Evolutionary conservation across 352 stramenopile genomes (phyloP).

Genomic region (Globisporangium nagaii): DNA sequence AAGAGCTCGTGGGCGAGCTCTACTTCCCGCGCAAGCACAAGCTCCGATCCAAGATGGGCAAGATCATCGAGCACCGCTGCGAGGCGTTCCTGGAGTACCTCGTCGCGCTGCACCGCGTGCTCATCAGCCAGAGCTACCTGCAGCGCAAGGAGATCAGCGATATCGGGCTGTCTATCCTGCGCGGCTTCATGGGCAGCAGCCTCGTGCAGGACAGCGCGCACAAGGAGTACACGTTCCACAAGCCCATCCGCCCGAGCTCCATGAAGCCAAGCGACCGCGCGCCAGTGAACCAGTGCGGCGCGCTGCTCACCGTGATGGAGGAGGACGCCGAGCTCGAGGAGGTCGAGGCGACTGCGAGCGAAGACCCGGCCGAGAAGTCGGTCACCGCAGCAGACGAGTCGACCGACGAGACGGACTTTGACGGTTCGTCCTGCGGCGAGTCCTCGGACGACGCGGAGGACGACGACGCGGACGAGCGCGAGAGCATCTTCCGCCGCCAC

Average conservation of each 20-base stretch:
- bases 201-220: slow-evolving; percentile 50
- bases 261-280: slow-evolving; percentile 36
- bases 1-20: slow-evolving; percentile 33
- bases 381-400: slow-evolving; percentile 22
- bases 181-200: slow-evolving; percentile 57
- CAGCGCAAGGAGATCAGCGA: slow-evolving; percentile 47
- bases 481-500: slow-evolving; percentile 43
- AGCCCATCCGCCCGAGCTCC: slow-evolving; percentile 39
- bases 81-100: slow-evolving; percentile 65
- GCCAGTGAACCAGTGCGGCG: slow-evolving; percentile 58
- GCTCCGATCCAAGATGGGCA: slow-evolving; percentile 43
- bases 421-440: slow-evolving; percentile 20
- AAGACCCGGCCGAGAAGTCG: slow-evolving; percentile 7
- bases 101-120: slow-evolving; percentile 48
- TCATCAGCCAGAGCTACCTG: slow-evolving; percentile 60
- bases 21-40: slow-evolving; percentile 73
- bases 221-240: slow-evolving; percentile 52
- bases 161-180: slow-evolving; percentile 58
- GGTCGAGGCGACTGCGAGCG: slow-evolving; percentile 16
- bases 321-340: slow-evolving; percentile 32
- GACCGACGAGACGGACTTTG: slow-evolving; percentile 23
- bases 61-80: slow-evolving; percentile 55
- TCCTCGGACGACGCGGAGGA: slow-evolving; percentile 33
- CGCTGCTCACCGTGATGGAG: slow-evolving; percentile 54
- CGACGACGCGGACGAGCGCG: slow-evolving; percentile 30